Evolutionary conservation across 208 protist species (phyloP).

Genomic region (Trypanosomatidae sp.): DNA sequence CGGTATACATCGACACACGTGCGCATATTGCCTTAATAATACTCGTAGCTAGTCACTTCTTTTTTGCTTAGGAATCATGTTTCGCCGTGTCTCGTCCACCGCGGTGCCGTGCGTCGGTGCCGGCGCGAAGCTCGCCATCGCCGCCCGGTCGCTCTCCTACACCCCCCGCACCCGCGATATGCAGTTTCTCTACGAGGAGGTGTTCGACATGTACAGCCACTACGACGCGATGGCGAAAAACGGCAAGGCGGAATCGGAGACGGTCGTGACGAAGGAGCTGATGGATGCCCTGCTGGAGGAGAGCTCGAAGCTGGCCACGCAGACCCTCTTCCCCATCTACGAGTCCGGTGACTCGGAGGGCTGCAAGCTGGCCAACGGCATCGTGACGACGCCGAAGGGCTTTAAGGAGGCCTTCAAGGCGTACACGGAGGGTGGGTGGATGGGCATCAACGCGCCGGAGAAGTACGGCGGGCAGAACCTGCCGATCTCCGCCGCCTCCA

Average conservation of each 20-base stretch:
- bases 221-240: no score
- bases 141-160: slow-evolving; percentile 42
- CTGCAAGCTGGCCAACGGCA: slow-evolving; percentile 53
- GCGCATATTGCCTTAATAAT: no score
- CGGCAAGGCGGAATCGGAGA: no score
- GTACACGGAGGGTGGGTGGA: slow-evolving; percentile 78
- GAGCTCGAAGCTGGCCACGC: slow-evolving; percentile 54
- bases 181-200: slow-evolving; percentile 83
- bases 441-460: slow-evolving; percentile 60
- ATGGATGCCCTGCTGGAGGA: slow-evolving; percentile 73
- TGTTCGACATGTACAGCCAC: slow-evolving; percentile 82
- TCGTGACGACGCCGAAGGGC: slow-evolving; percentile 69
- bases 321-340: slow-evolving; percentile 69
- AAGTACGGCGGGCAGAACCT: slow-evolving; percentile 86
- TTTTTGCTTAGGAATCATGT: no score
- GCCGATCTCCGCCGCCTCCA: slow-evolving; percentile 65
- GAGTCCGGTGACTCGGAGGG: slow-evolving; percentile 57
- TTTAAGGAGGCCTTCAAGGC: slow-evolving; percentile 89
- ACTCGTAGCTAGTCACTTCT: no score
- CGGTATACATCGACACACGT: no score
- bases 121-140: slow-evolving; percentile 9
- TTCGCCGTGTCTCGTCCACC: slow-evolving; percentile 35
- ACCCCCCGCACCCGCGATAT: slow-evolving; percentile 49
- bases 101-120: slow-evolving; percentile 4
- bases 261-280: slow-evolving; percentile 77